Percentiles rank a stretch among this genome's conserved stretches.
These are phyloP conservation scores for Clitopilus passeckerianus DNA, from an alignment of 768 basidiomycete species.

Conservation along the genomic window DNA sequence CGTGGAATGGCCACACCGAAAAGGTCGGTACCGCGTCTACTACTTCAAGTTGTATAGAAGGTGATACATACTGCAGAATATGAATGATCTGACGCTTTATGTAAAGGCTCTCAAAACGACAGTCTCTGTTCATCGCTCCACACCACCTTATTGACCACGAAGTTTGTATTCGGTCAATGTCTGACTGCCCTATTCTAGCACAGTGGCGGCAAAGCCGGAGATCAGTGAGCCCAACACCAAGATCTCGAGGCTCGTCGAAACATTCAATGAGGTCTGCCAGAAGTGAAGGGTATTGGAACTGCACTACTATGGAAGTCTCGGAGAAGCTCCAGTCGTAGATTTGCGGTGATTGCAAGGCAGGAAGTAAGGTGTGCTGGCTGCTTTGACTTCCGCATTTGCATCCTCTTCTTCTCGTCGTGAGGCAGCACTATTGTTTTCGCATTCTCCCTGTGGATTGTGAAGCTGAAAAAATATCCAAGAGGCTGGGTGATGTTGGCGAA, in stretches of 20 bases:
- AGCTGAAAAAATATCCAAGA: background rate
- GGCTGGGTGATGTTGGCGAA: background rate
- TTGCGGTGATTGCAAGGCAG: background rate
- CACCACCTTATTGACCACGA: too few relatives aligned
- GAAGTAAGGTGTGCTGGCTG: background rate
- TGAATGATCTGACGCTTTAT: too few relatives aligned
- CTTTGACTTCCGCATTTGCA: background rate
- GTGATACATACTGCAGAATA: too few relatives aligned
- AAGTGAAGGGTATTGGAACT: background rate
- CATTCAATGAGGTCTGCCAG: background rate
- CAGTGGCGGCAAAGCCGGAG: too few relatives aligned
- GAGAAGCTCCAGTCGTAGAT: background rate
- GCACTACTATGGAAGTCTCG: background rate
- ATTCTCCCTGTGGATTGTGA: background rate
- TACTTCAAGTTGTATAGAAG: too few relatives aligned
- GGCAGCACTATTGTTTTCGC: background rate
- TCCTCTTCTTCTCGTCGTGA: background rate
- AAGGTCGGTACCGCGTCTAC: too few relatives aligned
- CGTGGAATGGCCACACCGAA: too few relatives aligned
- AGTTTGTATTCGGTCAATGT: too few relatives aligned
- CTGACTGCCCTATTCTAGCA: too few relatives aligned
- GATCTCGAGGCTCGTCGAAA: background rate
- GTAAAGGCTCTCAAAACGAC: too few relatives aligned
- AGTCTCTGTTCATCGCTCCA: too few relatives aligned
- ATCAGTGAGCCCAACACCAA: too few relatives aligned